Base-by-base conservation (phyloP, 2,329 filamentous ascomycete species). In the Aspergillus transmontanensis region DNA sequence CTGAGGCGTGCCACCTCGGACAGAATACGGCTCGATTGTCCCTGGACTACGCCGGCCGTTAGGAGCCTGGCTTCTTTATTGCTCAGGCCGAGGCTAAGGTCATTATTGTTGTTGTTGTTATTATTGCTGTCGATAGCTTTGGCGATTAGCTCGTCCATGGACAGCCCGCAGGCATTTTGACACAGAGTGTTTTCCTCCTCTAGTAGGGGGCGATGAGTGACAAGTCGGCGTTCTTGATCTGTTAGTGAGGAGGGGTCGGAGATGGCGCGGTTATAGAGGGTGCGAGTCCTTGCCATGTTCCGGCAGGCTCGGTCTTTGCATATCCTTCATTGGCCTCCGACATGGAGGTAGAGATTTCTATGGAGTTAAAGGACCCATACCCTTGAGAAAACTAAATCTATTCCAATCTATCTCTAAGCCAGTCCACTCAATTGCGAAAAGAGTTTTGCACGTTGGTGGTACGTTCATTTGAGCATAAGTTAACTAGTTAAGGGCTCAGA, bases 181-280 rank as follows among this genome's bases (percentile, higher is more conserved):
- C 59, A 66, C 23, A 67, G 65, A 6, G 32, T 48, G 45, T 66
- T 55, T 60, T 67, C 65, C 57, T 66, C 62, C 21, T 59, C 63
- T 56, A 51, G 16, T 39, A 57, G 61, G 10, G 46, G 56, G 39
- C 65, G 66, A 51, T 59, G 46, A 48, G 63, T 62, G 32, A 68
- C 61, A 30, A 54, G 41, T 66, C 59, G 41, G 46, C 63, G 53
- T 66, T 67, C 63, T 58, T 57, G 21, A 57, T 68, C 66, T 26
- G 65, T 68, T 53, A 67, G 65, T 43, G 63, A 68, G 58, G 58
- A 59, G 5, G 63, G 63, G 14, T 68, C 41, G 56, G 58, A 39
- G 11, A 68, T 68, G 32, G 66, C 63, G 46, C 60, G 65, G 57
- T 66, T 64, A 19, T 65, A 67, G 23, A 68, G 66, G 19, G 61